phyloP scores from a whole-genome alignment of 2,329 filamentous ascomycete genomes.

The Hypoxylon sp. region DNA sequence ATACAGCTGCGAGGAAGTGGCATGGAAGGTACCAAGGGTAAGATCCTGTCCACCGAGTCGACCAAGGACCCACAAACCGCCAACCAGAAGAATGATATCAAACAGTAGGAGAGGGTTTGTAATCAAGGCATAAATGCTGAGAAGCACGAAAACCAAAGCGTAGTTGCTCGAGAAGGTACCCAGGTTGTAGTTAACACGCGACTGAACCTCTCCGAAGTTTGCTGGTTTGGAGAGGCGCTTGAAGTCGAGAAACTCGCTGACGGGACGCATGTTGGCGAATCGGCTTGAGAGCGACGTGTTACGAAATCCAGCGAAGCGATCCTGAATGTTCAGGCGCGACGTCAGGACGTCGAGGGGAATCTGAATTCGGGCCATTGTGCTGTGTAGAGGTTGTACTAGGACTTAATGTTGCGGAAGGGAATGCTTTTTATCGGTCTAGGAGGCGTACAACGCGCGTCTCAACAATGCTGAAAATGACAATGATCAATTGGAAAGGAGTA shows the following conservation, averaged over 20 bases:
- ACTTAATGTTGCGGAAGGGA: constrained; percentile 15
- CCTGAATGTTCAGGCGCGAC: constrained; percentile 87
- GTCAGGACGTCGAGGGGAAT: constrained; percentile 93
- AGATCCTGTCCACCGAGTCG: constrained; percentile 91
- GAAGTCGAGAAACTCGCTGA: constrained; percentile 95
- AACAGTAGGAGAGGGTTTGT: constrained; percentile 90
- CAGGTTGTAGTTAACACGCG: constrained; percentile 96
- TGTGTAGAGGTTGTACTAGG: constrained; percentile 7
- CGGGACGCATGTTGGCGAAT: constrained; percentile 91
- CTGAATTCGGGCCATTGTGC: constrained; percentile 85
- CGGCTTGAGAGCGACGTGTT: constrained; percentile 83
- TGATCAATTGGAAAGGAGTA: constrained; percentile 6
- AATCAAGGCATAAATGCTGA: constrained; percentile 94
- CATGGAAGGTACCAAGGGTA: constrained; percentile 84
- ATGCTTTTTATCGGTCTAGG: constrained; percentile 13
- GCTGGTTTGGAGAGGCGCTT: constrained; percentile 95
- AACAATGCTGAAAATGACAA: background rate
- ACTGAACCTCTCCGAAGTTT: constrained; percentile 92
- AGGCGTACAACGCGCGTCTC: constrained; percentile 8
- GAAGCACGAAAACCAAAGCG: constrained; percentile 91
- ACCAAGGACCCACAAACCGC: constrained; percentile 91
- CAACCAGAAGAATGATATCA: constrained; percentile 89
- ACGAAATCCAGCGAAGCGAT: constrained; percentile 87
- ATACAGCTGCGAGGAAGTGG: constrained; percentile 94
- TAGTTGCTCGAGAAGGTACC: constrained; percentile 99